phyloP scores from a whole-genome alignment of 768 basidiomycete genomes.

The Candolleomyces aberdarensis region DNA sequence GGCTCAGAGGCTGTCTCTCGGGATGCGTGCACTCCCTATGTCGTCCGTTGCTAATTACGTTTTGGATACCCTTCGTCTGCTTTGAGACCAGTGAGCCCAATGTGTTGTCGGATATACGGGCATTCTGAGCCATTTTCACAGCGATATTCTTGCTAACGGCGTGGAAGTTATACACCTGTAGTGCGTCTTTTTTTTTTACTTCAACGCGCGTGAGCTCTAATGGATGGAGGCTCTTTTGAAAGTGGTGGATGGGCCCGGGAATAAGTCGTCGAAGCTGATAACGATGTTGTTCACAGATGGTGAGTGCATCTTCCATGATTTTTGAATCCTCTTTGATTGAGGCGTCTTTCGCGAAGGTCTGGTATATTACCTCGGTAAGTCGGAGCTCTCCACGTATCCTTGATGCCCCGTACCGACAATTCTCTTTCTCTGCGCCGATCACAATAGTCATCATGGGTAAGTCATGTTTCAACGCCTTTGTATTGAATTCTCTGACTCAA shows the following conservation, averaged over 20 bases:
- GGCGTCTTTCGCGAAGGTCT: constrained; percentile 3
- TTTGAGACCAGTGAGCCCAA: constrained; percentile 19
- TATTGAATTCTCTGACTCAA: neutral
- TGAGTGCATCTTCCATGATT: neutral
- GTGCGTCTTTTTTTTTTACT: constrained; percentile 8
- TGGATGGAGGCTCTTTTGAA: too few species aligned
- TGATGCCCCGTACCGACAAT: neutral
- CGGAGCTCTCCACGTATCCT: neutral
- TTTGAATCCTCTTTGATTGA: neutral
- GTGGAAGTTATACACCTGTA: constrained; percentile 18
- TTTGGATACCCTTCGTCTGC: constrained; percentile 19
- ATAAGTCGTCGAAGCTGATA: neutral
- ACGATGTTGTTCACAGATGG: constrained; percentile 14
- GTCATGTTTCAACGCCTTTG: neutral
- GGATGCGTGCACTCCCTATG: constrained; percentile 18
- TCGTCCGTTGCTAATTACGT: constrained; percentile 17
- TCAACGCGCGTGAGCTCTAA: neutral
- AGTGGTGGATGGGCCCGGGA: neutral
- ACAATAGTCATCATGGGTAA: constrained; percentile 21
- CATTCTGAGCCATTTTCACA: neutral
- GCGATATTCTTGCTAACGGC: constrained; percentile 19
- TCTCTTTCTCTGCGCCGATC: neutral
- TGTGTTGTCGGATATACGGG: neutral
- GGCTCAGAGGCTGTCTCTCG: constrained; percentile 18
- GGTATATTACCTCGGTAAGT: constrained; percentile 25